Evolutionary conservation across 108 stramenopile genomes (phyloP).

Genomic region (Craspedostauros australis): DNA sequence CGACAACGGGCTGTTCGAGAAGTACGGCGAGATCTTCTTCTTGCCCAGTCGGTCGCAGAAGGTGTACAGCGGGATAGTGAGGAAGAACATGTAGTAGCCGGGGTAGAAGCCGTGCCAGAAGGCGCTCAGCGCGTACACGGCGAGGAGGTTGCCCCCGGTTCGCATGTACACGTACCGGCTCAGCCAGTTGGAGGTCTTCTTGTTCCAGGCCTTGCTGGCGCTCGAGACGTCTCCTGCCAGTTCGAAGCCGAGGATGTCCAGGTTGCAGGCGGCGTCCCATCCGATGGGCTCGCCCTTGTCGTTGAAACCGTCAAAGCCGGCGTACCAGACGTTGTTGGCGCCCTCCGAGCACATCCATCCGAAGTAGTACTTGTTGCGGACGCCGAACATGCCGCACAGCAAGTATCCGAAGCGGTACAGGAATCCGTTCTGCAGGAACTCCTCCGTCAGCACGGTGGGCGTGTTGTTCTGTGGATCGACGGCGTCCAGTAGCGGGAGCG

Average conservation of each 20-base stretch:
- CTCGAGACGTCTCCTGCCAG: slow-evolving; percentile 79
- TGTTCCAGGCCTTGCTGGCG: slow-evolving; percentile 90
- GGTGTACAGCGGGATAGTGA: slow-evolving; percentile 79
- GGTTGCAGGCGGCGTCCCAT: slow-evolving; percentile 87
- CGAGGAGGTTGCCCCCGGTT: slow-evolving; percentile 68
- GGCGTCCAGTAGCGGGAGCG: slow-evolving; percentile 75
- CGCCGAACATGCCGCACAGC: slow-evolving; percentile 80
- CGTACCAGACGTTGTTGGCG: slow-evolving; percentile 87
- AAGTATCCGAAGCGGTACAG: slow-evolving; percentile 56
- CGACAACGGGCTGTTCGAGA: slow-evolving; percentile 59
- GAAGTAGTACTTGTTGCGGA: slow-evolving; percentile 95
- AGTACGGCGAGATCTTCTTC: slow-evolving; percentile 81
- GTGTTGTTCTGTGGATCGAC: slow-evolving; percentile 69
- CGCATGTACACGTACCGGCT: slow-evolving; percentile 94
- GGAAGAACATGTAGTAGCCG: slow-evolving; percentile 93
- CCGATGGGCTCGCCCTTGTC: slow-evolving; percentile 77
- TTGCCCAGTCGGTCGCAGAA: slow-evolving; percentile 78
- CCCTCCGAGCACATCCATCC: slow-evolving; percentile 95
- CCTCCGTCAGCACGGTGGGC: slow-evolving; percentile 54
- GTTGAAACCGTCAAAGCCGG: slow-evolving; percentile 90
- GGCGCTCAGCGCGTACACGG: slow-evolving; percentile 86
- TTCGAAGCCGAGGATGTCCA: slow-evolving; percentile 91
- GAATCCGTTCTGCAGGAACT: slow-evolving; percentile 59
- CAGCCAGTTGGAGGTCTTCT: slow-evolving; percentile 91
- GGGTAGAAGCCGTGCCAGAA: slow-evolving; percentile 99